These are phyloP conservation scores for Hypoxylon sp. DNA, from an alignment of 2,329 filamentous ascomycete species.

Conservation along the genomic window DNA sequence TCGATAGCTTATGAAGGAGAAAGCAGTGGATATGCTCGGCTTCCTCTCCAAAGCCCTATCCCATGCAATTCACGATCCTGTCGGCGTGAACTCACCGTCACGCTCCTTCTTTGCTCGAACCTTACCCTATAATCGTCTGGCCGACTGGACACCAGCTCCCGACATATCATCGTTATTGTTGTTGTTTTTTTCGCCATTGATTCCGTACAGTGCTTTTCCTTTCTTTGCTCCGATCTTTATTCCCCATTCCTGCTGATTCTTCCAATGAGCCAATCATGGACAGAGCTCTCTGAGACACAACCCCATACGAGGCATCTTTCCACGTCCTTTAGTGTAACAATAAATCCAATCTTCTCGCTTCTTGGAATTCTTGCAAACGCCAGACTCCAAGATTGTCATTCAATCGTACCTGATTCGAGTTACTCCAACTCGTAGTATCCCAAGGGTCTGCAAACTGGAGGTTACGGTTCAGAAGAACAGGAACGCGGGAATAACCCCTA, in stretches of 20 bases:
- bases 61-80: slow-evolving; percentile 7
- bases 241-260: slow-evolving; percentile 9
- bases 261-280: slow-evolving; percentile 30
- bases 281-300: slow-evolving; percentile 41
- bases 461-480: slow-evolving; percentile 7
- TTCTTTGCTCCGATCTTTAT: slow-evolving; percentile 4
- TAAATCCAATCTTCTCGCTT: slow-evolving; percentile 11
- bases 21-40: slow-evolving; percentile 19
- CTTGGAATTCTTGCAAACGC: slow-evolving; percentile 19
- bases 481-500: neutral
- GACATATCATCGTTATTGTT: slow-evolving; percentile 4
- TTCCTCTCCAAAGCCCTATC: slow-evolving; percentile 22
- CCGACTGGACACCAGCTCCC: slow-evolving; percentile 16
- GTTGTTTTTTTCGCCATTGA: neutral
- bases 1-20: slow-evolving; percentile 24
- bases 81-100: slow-evolving; percentile 19
- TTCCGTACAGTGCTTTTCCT: slow-evolving; percentile 11
- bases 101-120: neutral
- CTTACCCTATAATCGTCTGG: slow-evolving; percentile 20
- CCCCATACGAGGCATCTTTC: slow-evolving; percentile 36
- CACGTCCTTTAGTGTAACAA: slow-evolving; percentile 35
- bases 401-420: slow-evolving; percentile 15
- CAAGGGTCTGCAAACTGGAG: neutral
- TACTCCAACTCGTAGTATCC: neutral
- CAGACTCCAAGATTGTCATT: slow-evolving; percentile 8